A percentile compares a stretch with the other conserved stretches of the same genome.
phyloP scores from a whole-genome alignment of 805 yeast genomes.

The Nakazawaea laoshanensis region DNA sequence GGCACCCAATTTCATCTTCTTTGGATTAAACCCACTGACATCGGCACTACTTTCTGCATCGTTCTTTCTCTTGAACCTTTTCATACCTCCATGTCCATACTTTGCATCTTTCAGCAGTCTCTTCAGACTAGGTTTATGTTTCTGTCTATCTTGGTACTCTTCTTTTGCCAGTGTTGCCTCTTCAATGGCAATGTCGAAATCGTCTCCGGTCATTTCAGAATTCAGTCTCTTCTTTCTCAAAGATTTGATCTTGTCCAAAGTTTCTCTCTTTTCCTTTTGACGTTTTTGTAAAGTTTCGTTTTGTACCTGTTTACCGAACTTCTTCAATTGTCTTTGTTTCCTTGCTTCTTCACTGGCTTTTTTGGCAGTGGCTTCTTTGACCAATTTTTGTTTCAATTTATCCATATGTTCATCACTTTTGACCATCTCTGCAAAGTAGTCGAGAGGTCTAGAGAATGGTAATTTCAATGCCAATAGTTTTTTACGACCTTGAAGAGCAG shows the following conservation, averaged over 20 bases:
- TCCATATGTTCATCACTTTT: conserved; percentile 98
- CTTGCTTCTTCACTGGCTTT: conserved; percentile 90
- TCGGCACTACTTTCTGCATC: conserved; percentile 68
- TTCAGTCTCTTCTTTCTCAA: conserved; percentile 81
- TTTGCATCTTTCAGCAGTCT: conserved; percentile 65
- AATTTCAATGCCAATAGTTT: conserved; percentile 61
- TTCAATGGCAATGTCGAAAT: conserved; percentile 86
- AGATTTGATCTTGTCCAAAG: conserved; percentile 84
- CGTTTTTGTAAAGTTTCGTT: conserved; percentile 88
- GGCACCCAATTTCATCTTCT: conserved; percentile 38
- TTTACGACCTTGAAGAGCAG: conserved; percentile 66
- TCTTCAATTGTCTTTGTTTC: conserved; percentile 90
- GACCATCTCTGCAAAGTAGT: conserved; percentile 97
- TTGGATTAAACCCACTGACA: conserved; percentile 45
- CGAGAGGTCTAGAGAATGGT: conserved; percentile 88
- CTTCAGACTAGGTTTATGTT: conserved; percentile 47
- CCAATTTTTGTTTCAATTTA: conserved; percentile 71
- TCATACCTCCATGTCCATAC: conserved; percentile 74
- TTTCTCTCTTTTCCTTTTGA: conserved; percentile 85
- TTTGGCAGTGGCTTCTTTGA: conserved; percentile 70
- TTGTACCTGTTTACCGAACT: conserved; percentile 96
- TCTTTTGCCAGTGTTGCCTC: conserved; percentile 68
- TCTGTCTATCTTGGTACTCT: conserved; percentile 27
- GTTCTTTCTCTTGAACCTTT: conserved; percentile 64
- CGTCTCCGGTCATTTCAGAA: conserved; percentile 63